phyloP scores from a whole-genome alignment of 73 alveolate genomes.

The Strombidium stylifer region DNA sequence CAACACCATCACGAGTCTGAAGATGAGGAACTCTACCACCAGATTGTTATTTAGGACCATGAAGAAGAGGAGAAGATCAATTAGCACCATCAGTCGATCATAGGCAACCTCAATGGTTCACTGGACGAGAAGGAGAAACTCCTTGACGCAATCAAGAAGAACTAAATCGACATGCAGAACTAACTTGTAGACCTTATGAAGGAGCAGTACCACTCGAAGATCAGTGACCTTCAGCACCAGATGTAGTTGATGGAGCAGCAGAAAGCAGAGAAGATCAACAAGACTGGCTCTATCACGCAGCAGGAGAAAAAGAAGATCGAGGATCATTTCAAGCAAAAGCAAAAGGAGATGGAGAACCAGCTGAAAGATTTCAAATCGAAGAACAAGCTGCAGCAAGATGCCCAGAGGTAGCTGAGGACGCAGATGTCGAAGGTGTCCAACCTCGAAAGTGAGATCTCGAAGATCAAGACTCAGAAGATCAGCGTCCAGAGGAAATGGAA shows the following conservation, averaged over 20 bases:
- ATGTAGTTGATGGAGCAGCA: constrained; percentile 53
- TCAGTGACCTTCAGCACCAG: constrained; percentile 50
- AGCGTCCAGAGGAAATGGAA: constrained; percentile 52
- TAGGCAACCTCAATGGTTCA: constrained; percentile 36
- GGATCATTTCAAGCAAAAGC: constrained; percentile 55
- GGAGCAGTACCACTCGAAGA: constrained; percentile 57
- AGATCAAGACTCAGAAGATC: constrained; percentile 58
- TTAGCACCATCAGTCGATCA: too few relatives aligned
- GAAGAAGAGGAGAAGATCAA: constrained; percentile 15
- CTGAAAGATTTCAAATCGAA: constrained; percentile 58
- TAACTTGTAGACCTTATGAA: constrained; percentile 46
- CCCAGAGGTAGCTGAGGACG: constrained; percentile 40
- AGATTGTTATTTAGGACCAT: background rate
- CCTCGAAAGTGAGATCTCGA: constrained; percentile 61
- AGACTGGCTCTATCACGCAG: constrained; percentile 44
- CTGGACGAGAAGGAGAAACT: constrained; percentile 48
- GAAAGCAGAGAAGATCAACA: constrained; percentile 52
- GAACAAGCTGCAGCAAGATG: constrained; percentile 54
- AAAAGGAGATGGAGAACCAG: constrained; percentile 58
- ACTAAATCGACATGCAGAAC: constrained; percentile 34
- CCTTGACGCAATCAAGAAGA: constrained; percentile 50
- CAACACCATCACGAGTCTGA: constrained; percentile 11
- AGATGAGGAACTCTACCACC: background rate
- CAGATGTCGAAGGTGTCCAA: constrained; percentile 48
- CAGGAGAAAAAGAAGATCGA: constrained; percentile 43